Conservation (phyloP, 2,329 filamentous ascomycete species). For the Acephala macrosclerotiorum region DNA sequence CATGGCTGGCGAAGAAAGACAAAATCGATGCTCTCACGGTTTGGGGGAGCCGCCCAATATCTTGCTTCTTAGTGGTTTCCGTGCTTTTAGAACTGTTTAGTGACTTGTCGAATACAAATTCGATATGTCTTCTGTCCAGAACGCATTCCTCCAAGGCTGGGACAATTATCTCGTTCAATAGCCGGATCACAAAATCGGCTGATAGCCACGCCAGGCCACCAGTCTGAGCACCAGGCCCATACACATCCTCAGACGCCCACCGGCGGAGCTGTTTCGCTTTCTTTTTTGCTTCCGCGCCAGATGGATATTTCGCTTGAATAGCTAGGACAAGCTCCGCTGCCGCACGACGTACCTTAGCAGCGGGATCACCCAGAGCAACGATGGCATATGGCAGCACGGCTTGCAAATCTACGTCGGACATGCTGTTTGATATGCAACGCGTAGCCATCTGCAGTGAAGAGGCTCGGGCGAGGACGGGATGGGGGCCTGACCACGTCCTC, state of each 20-base stretch:
- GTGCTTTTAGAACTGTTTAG: constrained; percentile 61
- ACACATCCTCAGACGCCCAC: constrained; percentile 72
- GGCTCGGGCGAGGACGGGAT: constrained; percentile 72
- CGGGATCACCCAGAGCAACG: constrained; percentile 76
- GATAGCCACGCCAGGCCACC: constrained; percentile 63
- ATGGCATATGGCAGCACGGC: constrained; percentile 83
- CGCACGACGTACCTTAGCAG: constrained; percentile 77
- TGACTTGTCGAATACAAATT: constrained; percentile 65
- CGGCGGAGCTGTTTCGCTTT: constrained; percentile 45
- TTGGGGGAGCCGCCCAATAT: constrained; percentile 56
- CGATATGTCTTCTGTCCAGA: constrained; percentile 77
- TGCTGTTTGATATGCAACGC: constrained; percentile 59
- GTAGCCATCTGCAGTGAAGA: constrained; percentile 73
- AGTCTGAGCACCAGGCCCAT: constrained; percentile 61
- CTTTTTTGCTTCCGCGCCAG: constrained; percentile 50
- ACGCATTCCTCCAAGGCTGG: constrained; percentile 86
- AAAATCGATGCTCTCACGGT: constrained; percentile 70
- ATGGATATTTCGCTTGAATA: constrained; percentile 58
- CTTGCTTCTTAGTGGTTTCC: constrained; percentile 52
- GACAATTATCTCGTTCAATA: constrained; percentile 72
- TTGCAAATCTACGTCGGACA: constrained; percentile 72
- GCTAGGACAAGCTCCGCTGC: constrained; percentile 72
- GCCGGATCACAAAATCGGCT: constrained; percentile 61
- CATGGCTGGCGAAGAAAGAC: constrained; percentile 77
- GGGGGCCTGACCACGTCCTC: constrained; percentile 75